phyloP scores from a whole-genome alignment of 75 land plant species.

The Gnetum montanum region DNA sequence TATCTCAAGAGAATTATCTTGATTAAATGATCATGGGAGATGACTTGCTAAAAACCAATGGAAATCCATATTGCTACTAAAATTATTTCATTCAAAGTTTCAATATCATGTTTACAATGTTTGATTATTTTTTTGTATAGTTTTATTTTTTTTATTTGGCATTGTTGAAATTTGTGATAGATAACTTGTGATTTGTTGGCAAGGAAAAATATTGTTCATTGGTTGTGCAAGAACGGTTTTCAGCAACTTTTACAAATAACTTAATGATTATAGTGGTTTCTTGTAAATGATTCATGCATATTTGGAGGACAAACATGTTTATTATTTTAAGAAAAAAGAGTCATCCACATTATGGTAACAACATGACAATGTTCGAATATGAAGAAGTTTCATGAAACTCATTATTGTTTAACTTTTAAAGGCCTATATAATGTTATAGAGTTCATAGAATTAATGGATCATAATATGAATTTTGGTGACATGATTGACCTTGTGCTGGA shows the following conservation, averaged over 20 bases:
- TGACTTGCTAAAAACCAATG: too few relatives aligned
- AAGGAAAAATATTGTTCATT: constrained; percentile 30
- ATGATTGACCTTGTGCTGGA: constrained; percentile 35
- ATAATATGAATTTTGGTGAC: constrained; percentile 9
- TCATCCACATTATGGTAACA: constrained; percentile 34
- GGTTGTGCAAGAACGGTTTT: constrained; percentile 40
- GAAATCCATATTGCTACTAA: too few relatives aligned
- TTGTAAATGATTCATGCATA: constrained; percentile 13
- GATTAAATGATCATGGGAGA: too few relatives aligned
- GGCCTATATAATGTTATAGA: constrained; percentile 35
- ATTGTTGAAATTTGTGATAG: too few relatives aligned
- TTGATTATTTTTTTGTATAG: too few relatives aligned
- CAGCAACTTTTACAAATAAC: constrained; percentile 68
- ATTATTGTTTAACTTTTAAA: constrained; percentile 45
- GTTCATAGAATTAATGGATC: constrained; percentile 17
- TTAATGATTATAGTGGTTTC: constrained; percentile 26
- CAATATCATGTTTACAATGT: not conserved
- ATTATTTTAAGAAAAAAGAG: constrained; percentile 29
- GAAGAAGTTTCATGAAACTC: constrained; percentile 57
- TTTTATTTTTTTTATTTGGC: too few relatives aligned
- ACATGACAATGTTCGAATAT: constrained; percentile 53
- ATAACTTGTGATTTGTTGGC: constrained; percentile 43
- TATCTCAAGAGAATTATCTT: too few relatives aligned
- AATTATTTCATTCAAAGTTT: not conserved
- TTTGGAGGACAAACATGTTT: constrained; percentile 18